A percentile compares a stretch with the other conserved stretches of the same genome.
Conservation (phyloP, 768 basidiomycete species). For the Boletales sp. region DNA sequence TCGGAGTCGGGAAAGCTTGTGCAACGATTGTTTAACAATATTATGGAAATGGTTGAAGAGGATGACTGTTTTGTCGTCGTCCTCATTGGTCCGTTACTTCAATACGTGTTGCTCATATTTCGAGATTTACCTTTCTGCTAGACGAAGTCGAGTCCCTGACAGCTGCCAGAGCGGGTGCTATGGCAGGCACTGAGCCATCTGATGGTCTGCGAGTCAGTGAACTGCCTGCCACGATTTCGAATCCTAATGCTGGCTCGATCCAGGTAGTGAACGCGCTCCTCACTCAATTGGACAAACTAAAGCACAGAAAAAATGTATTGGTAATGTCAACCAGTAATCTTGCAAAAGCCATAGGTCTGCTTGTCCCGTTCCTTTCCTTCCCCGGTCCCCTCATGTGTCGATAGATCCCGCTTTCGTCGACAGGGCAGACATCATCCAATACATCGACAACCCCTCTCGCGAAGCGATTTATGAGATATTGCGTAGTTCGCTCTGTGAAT, state of each 20-base stretch:
- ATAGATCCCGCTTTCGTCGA: constrained; percentile 94
- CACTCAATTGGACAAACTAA: constrained; percentile 94
- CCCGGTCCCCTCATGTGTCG: neutral
- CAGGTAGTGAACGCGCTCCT: constrained; percentile 97
- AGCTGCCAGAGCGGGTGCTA: constrained; percentile 89
- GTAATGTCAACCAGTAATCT: constrained; percentile 98
- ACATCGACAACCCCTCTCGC: constrained; percentile 84
- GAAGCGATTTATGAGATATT: constrained; percentile 95
- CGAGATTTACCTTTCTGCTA: constrained; percentile 27
- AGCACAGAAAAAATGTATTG: constrained; percentile 88
- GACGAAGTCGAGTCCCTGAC: constrained; percentile 98
- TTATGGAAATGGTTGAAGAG: constrained; percentile 90
- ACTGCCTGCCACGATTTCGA: neutral
- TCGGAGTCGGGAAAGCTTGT: constrained; percentile 98
- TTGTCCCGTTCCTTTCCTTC: neutral
- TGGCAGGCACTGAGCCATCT: constrained; percentile 93
- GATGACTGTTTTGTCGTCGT: constrained; percentile 90
- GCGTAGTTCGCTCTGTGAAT: constrained; percentile 74
- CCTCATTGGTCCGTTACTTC: constrained; percentile 65
- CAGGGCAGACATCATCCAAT: constrained; percentile 95
- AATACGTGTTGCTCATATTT: constrained; percentile 2
- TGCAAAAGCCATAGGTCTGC: constrained; percentile 85
- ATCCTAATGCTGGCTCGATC: neutral
- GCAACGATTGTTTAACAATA: constrained; percentile 84
- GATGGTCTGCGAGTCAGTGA: constrained; percentile 82